A percentile compares a stretch with the other conserved stretches of the same genome.
Conservation (phyloP, 2,329 filamentous ascomycete genomes). For the Tolypocladium cylindrosporum region DNA sequence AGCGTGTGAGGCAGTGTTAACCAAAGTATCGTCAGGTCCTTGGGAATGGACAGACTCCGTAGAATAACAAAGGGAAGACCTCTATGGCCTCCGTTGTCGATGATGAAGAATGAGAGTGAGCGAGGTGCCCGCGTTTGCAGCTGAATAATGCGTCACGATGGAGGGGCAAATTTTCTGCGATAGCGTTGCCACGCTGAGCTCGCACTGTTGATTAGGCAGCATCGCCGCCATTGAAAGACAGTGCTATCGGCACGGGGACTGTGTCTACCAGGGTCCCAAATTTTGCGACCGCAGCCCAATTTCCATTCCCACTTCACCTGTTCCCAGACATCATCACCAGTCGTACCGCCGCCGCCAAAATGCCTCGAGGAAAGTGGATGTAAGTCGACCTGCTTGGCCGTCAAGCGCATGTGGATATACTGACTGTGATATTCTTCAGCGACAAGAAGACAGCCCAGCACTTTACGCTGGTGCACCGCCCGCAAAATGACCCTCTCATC, state of each 20-base stretch:
- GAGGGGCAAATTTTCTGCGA: constrained; percentile 39
- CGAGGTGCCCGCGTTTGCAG: constrained; percentile 2
- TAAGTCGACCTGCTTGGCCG: constrained; percentile 13
- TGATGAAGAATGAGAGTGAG: constrained; percentile 7
- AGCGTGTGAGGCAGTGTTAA: neutral
- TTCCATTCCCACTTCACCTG: constrained; percentile 6
- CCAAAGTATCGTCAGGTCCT: neutral
- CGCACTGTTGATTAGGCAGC: neutral
- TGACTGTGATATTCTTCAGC: constrained; percentile 20
- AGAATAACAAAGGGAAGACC: no score
- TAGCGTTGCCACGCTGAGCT: neutral
- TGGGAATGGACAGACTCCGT: neutral
- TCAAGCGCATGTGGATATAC: neutral
- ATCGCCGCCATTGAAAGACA: constrained; percentile 7
- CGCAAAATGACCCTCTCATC: constrained; percentile 94
- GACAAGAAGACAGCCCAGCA: constrained; percentile 89
- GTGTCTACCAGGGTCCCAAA: constrained; percentile 14
- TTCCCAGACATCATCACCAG: neutral
- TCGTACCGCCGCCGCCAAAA: constrained; percentile 31
- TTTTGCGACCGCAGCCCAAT: constrained; percentile 18
- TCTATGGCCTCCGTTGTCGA: neutral
- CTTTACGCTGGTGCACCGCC: constrained; percentile 89
- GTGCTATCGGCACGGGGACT: constrained; percentile 16
- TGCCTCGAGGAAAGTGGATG: constrained; percentile 69
- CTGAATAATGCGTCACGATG: constrained; percentile 31